These are phyloP conservation scores for Candida sanyaensis DNA, from an alignment of 1,139 yeast species.

Conservation along the genomic window DNA sequence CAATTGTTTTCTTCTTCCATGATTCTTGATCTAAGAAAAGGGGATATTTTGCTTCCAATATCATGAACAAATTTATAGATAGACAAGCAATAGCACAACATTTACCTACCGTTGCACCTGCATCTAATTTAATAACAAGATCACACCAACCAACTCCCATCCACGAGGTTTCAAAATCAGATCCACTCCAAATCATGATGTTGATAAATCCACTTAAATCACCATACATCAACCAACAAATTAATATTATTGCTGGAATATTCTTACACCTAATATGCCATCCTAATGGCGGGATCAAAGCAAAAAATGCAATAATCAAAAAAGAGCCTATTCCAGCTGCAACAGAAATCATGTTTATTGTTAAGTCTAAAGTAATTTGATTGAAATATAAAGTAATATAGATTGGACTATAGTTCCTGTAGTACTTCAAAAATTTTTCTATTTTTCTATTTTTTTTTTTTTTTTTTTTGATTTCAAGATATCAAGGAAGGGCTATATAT, in stretches of 20 bases:
- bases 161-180: conserved; percentile 50
- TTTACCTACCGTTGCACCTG: conserved; percentile 68
- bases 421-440: too few species aligned
- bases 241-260: conserved; percentile 65
- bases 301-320: conserved; percentile 50
- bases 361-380: not conserved
- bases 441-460: not conserved
- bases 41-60: conserved; percentile 57
- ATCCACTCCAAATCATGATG: conserved; percentile 72
- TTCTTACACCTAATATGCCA: conserved; percentile 69
- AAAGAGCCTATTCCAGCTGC: conserved; percentile 45
- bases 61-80: conserved; percentile 65
- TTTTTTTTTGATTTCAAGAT: not conserved
- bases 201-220: conserved; percentile 62
- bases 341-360: conserved; percentile 7
- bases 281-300: conserved; percentile 65
- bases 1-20: conserved; percentile 47
- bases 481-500: not conserved
- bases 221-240: conserved; percentile 62
- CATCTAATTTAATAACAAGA: conserved; percentile 60
- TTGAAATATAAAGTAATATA: not conserved
- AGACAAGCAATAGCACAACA: conserved; percentile 71
- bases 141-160: conserved; percentile 80
- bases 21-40: conserved; percentile 38
- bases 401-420: too few species aligned